A percentile compares a stretch with the other conserved stretches of the same genome.
Conservation (phyloP, 331 rosid genomes). For the Quercus tomentella region DNA sequence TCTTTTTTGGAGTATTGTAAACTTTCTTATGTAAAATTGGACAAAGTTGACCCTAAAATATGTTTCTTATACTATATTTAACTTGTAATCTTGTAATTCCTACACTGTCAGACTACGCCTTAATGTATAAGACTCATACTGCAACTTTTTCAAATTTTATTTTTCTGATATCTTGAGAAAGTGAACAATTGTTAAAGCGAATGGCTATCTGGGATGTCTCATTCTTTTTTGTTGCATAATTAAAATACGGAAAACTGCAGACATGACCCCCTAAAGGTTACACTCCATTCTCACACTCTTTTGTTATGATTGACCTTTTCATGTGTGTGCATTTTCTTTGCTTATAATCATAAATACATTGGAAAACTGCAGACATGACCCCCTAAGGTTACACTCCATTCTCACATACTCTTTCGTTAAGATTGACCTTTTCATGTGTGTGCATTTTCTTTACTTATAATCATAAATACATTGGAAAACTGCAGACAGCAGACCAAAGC, state of each 20-base stretch:
- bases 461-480: conserved; percentile 11
- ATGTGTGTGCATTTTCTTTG: conserved; percentile 2
- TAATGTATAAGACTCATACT: not conserved
- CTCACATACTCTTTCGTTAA: not conserved
- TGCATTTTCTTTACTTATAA: conserved; percentile 6
- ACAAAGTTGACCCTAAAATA: not conserved
- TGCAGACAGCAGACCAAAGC: conserved; percentile 86
- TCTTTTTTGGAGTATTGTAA: not conserved
- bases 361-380: conserved; percentile 69
- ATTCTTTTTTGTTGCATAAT: not conserved
- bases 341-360: conserved; percentile 2
- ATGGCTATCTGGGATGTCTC: conserved; percentile 10
- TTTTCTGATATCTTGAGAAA: not conserved
- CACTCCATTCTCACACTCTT: not conserved
- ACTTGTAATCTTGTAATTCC: not conserved
- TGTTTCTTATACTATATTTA: not conserved
- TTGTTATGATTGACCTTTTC: not conserved
- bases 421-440: not conserved
- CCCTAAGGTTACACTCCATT: conserved; percentile 42
- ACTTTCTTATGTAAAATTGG: not conserved
- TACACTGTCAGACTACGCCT: not conserved
- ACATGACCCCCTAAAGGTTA: not conserved
- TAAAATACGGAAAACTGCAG: not conserved
- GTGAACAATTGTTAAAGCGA: not conserved
- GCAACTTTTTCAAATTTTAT: not conserved